These are phyloP conservation scores for Phlebiopsis gigantea DNA, from an alignment of 768 basidiomycete genomes.

Conservation along the genomic window DNA sequence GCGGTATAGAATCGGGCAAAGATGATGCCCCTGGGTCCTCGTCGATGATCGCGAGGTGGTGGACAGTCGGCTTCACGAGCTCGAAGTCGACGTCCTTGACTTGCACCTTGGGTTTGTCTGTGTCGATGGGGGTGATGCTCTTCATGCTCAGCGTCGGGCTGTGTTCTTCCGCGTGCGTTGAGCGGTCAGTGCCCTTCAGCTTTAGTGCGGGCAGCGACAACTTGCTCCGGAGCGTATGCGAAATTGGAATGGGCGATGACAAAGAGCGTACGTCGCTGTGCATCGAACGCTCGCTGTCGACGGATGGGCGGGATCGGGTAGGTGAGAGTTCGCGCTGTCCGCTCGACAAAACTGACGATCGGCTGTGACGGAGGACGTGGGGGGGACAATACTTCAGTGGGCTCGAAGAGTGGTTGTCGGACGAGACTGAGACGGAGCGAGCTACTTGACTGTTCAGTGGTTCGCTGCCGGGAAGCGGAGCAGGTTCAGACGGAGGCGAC, in stretches of 20 bases:
- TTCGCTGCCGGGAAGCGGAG: neutral
- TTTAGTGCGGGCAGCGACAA: conserved; percentile 66
- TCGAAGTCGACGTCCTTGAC: conserved; percentile 82
- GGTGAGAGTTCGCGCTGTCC: conserved; percentile 3
- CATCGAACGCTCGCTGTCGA: conserved; percentile 26
- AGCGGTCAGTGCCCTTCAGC: conserved; percentile 29
- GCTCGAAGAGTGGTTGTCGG: neutral
- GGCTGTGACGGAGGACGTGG: conserved; percentile 10
- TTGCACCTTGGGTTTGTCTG: conserved; percentile 56
- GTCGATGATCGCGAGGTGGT: conserved; percentile 28
- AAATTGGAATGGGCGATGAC: conserved; percentile 32
- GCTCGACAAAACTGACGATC: conserved; percentile 10
- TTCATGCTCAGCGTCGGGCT: conserved; percentile 21
- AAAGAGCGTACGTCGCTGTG: conserved; percentile 32
- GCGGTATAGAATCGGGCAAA: conserved; percentile 17
- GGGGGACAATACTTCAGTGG: conserved; percentile 4
- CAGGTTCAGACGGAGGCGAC: conserved; percentile 1
- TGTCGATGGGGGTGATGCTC: conserved; percentile 17
- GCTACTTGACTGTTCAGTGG: neutral
- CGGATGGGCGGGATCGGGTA: conserved; percentile 13
- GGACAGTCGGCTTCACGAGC: conserved; percentile 50
- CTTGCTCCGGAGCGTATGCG: conserved; percentile 46
- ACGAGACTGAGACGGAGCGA: conserved; percentile 6
- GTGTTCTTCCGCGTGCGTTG: conserved; percentile 26
- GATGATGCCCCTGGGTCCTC: conserved; percentile 41